Conservation (phyloP, 169 alveolate species). For the Plasmodium chabaudi region DNA sequence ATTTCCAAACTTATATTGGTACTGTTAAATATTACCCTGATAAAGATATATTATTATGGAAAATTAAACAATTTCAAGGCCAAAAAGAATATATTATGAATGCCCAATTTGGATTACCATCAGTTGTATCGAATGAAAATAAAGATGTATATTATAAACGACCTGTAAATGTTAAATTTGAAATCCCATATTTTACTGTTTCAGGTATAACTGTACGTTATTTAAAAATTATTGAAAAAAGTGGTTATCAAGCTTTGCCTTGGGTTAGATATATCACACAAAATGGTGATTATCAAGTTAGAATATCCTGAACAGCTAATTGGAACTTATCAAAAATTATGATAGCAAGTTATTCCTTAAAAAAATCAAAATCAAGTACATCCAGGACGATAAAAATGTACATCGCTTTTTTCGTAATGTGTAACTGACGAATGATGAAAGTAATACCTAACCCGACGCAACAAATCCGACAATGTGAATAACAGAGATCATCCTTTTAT, state of each 20-base stretch:
- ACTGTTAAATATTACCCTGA: slow-evolving; percentile 97
- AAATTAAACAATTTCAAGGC: slow-evolving; percentile 98
- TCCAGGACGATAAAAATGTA: too few relatives aligned
- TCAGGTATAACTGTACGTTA: slow-evolving; percentile 98
- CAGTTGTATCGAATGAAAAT: slow-evolving; percentile 91
- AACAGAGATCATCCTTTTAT: too few relatives aligned
- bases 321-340: background rate
- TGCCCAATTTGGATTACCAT: slow-evolving; percentile 98
- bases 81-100: slow-evolving; percentile 97
- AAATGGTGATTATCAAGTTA: slow-evolving; percentile 99
- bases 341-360: background rate
- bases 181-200: slow-evolving; percentile 99
- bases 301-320: slow-evolving; percentile 90
- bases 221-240: slow-evolving; percentile 97
- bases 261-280: slow-evolving; percentile 99
- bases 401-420: too few relatives aligned
- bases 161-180: slow-evolving; percentile 97
- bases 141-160: slow-evolving; percentile 93
- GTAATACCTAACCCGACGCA: too few relatives aligned
- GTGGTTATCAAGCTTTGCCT: slow-evolving; percentile 98
- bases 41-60: slow-evolving; percentile 96
- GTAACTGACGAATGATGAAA: too few relatives aligned
- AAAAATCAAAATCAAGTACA: background rate
- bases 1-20: slow-evolving; percentile 96
- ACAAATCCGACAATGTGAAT: too few relatives aligned